Evolutionary conservation across 345 rosid genomes (phyloP).

Genomic region (Adansonia digitata): DNA sequence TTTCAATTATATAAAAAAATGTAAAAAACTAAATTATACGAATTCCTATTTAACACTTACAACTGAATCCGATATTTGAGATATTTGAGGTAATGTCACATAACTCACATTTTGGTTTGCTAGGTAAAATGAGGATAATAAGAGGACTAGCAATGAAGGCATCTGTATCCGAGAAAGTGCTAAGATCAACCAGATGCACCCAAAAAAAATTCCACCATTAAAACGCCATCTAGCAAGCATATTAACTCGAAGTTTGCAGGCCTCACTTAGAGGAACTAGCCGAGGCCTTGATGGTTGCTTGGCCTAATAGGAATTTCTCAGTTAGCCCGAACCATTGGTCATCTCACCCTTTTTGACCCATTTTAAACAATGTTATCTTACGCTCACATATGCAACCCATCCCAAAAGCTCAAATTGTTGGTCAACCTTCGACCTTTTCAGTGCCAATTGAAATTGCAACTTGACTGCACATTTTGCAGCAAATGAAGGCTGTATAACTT

Average conservation of each 20-base stretch:
- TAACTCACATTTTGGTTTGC: no score
- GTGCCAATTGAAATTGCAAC: background rate
- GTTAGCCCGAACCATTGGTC: conserved; percentile 50
- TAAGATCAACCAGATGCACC: conserved; percentile 77
- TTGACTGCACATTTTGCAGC: background rate
- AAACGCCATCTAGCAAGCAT: conserved; percentile 97
- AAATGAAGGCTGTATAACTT: background rate
- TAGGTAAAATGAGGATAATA: conserved; percentile 94
- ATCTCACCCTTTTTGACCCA: no score
- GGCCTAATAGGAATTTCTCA: conserved; percentile 47
- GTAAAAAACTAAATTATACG: no score
- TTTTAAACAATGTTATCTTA: no score
- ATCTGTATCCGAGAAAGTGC: conserved; percentile 75
- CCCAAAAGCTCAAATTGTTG: background rate
- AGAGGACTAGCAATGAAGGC: conserved; percentile 82
- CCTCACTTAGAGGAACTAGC: conserved; percentile 88
- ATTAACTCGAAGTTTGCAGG: conserved; percentile 85
- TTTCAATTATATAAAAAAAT: no score
- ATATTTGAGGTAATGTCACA: no score
- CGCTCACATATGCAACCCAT: no score
- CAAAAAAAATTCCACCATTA: no score
- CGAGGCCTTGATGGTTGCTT: conserved; percentile 82
- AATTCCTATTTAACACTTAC: no score
- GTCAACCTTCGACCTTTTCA: background rate
- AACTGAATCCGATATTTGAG: no score